phyloP scores from a whole-genome alignment of 1,284 basidiomycete species.

The Fomitopsis schrenkii region DNA sequence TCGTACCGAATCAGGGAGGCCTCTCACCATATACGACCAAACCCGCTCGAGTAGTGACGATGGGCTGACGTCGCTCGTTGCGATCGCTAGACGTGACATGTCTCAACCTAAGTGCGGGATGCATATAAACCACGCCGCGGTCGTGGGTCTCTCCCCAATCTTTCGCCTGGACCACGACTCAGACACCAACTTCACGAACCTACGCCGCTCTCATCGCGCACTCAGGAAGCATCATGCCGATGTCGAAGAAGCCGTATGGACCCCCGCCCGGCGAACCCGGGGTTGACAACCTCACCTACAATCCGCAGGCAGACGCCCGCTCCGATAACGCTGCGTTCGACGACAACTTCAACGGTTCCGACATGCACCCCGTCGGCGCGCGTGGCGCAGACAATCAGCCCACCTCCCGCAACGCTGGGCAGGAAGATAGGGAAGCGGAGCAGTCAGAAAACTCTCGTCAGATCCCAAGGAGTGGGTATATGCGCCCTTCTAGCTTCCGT shows the following conservation, averaged over 20 bases:
- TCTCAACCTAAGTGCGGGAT: not conserved
- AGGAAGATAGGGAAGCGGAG: constrained; percentile 21
- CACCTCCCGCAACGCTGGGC: constrained; percentile 13
- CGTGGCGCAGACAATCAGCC: constrained; percentile 23
- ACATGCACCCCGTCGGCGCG: constrained; percentile 17
- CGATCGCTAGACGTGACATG: not conserved
- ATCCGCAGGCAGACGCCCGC: constrained; percentile 20
- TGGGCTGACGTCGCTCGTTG: not conserved
- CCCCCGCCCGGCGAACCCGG: constrained; percentile 12
- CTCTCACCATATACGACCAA: not conserved
- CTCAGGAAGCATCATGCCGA: not conserved
- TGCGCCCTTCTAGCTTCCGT: not conserved
- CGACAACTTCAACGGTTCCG: constrained; percentile 10
- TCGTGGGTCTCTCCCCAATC: not conserved
- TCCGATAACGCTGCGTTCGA: constrained; percentile 23
- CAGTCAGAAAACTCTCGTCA: constrained; percentile 18
- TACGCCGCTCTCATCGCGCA: not conserved
- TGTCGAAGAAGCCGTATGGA: constrained; percentile 17
- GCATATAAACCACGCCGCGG: not conserved
- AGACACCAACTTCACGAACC: not conserved
- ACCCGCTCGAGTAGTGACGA: not conserved
- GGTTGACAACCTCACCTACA: constrained; percentile 23
- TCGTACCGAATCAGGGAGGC: not conserved
- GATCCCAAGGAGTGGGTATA: constrained; percentile 18
- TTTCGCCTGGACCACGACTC: not conserved